Base-by-base conservation (phyloP, 2,329 filamentous ascomycete species). In the Trichoderma sp. region DNA sequence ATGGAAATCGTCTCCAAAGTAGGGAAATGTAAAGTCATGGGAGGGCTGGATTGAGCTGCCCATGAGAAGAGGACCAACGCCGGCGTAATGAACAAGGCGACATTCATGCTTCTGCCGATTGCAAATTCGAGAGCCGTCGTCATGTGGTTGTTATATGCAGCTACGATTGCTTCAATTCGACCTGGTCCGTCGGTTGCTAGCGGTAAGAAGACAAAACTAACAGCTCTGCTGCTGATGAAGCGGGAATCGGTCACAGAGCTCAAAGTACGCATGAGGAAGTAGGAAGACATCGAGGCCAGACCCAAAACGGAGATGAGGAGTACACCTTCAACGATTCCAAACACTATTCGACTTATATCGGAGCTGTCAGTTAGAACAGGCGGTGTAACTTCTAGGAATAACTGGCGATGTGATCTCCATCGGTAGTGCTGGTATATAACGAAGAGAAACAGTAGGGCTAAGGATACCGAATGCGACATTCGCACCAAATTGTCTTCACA, bases 71-170 rank as follows among this genome's bases (percentile, higher is more conserved):
- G 70, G 21, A 71, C 62, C n/a, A 71, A 15, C 12, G n/a, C n/a
- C 2, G 70, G 70, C 14, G 70, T 71, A 21, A 71, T 18, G 18
- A 71, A 71, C 15, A 71, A 58, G 11, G 70, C 70, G 14, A 65
- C 62, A 18, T 66, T 65, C 70, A 71, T 71, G 53, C 70, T 71
- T 58, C 70, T 34, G 12, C 70, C 70, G 24, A 71, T 71, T 39
- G 70, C 70, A 14, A 66, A 71, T n/a, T 71, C 53, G 15, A 71
- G 53, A 18, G 70, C 61, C 8, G 36, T 61, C 6, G 61, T 60
- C 62, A 71, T 71, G 9, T 51, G 24, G 14, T 66, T 66, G 53
- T 57, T 39, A 12, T 71, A 71, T 18, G 70, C 69, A 6, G 70
- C 70, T 30, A 66, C 28, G 15, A 71, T 65, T 7, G 70, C 70